These are phyloP conservation scores for Fusarium nanum DNA, from an alignment of 2,329 filamentous ascomycete species.

Conservation along the genomic window DNA sequence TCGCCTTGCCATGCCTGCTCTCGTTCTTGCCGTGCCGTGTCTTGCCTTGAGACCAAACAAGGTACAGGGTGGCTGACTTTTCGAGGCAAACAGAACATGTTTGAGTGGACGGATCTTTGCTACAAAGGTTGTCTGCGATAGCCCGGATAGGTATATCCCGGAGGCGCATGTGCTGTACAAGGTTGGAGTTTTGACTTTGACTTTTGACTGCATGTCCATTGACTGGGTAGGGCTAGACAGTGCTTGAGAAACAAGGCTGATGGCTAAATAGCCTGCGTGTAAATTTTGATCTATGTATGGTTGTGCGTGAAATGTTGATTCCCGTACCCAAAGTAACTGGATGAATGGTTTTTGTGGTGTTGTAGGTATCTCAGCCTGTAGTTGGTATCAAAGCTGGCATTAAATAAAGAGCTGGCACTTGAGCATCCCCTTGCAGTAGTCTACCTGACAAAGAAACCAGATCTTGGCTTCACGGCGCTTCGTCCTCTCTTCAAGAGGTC, in stretches of 20 bases:
- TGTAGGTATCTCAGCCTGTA: slow-evolving; percentile 2
- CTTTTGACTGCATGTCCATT: not conserved
- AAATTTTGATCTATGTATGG: not conserved
- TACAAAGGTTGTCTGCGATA: slow-evolving; percentile 9
- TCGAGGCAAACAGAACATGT: not conserved
- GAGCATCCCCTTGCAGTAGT: not conserved
- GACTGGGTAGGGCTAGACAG: not conserved
- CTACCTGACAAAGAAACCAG: slow-evolving; percentile 58
- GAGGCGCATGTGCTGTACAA: not conserved
- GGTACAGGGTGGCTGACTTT: slow-evolving; percentile 11
- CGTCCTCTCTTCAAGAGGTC: slow-evolving; percentile 60
- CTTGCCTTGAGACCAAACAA: slow-evolving; percentile 3
- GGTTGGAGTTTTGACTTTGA: not conserved
- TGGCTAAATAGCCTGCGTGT: not conserved
- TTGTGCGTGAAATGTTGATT: not conserved
- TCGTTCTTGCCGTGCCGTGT: not conserved
- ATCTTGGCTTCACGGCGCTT: slow-evolving; percentile 49
- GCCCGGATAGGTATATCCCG: slow-evolving; percentile 5
- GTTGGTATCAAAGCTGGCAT: slow-evolving; percentile 20
- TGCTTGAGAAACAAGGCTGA: not conserved
- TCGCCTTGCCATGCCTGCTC: not conserved
- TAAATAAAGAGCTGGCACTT: slow-evolving; percentile 8
- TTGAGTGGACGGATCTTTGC: slow-evolving; percentile 3
- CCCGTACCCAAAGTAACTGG: not conserved
- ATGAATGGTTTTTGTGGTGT: not conserved